Evolutionary conservation across 371 early-diverging fungal genomes (phyloP).

Genomic region (Syncephalastrum monosporum): DNA sequence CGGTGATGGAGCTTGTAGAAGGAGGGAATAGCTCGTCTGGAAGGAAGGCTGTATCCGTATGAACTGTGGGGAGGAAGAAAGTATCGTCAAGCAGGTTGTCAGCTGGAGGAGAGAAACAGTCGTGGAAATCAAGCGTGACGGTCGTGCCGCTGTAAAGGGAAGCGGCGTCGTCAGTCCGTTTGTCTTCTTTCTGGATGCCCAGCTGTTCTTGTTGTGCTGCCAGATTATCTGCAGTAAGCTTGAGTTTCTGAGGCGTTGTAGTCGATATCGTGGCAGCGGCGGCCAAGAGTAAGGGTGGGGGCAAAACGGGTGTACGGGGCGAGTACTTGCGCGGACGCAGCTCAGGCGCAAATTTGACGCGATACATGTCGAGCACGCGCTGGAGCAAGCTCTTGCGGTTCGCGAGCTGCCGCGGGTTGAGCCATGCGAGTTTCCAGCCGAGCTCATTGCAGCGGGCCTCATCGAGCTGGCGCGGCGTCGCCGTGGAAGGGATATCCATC

Average conservation of each 20-base stretch:
- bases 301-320: conserved; percentile 32
- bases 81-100: conserved; percentile 10
- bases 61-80: neutral
- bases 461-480: conserved; percentile 34
- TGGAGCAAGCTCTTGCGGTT: conserved; percentile 46
- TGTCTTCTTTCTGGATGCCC: neutral
- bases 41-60: conserved; percentile 1
- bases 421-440: conserved; percentile 55
- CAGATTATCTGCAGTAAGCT: conserved; percentile 14
- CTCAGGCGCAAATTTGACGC: conserved; percentile 38
- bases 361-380: conserved; percentile 43
- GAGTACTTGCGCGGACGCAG: conserved; percentile 41
- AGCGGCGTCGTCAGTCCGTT: conserved; percentile 8
- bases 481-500: conserved; percentile 25
- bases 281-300: conserved; percentile 17
- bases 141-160: conserved; percentile 40
- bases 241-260: conserved; percentile 19
- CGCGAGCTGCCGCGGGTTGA: conserved; percentile 48
- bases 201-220: conserved; percentile 19
- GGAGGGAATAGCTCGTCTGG: neutral
- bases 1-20: conserved; percentile 2
- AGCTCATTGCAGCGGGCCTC: conserved; percentile 49
- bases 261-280: conserved; percentile 18
- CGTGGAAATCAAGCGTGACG: conserved; percentile 44
- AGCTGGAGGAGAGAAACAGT: conserved; percentile 45